Evolutionary conservation across 345 rosid genomes (phyloP).

Genomic region (Gossypium thurberi): DNA sequence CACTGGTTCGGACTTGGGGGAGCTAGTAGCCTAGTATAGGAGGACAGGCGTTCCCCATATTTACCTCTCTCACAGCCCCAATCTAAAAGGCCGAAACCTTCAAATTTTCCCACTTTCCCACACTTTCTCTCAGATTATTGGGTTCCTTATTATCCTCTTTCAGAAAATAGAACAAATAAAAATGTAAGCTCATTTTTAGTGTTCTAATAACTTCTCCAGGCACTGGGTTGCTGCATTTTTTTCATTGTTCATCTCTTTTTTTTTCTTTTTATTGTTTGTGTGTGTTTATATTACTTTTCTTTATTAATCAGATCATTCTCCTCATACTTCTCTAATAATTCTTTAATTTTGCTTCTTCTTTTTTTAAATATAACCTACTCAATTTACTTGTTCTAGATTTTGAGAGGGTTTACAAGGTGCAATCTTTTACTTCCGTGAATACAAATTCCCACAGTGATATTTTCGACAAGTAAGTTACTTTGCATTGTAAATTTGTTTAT

Average conservation of each 20-base stretch:
- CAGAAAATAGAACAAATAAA: neutral
- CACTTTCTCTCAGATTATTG: neutral
- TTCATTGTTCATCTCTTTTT: neutral
- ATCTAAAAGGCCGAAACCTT: neutral
- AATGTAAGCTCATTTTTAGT: neutral
- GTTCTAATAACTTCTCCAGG: neutral
- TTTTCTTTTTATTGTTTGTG: neutral
- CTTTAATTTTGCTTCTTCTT: neutral
- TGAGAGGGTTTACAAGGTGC: neutral
- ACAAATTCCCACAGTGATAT: neutral
- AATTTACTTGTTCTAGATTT: conserved; percentile 9
- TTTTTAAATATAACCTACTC: neutral
- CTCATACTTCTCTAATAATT: neutral
- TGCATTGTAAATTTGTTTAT: neutral
- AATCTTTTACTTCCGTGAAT: neutral
- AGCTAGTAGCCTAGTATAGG: neutral
- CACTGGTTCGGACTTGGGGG: neutral
- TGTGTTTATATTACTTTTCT: neutral
- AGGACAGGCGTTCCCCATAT: neutral
- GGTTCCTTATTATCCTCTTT: neutral
- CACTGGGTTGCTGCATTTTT: conserved; percentile 1
- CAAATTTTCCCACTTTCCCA: conserved; percentile 11
- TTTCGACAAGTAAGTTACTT: conserved; percentile 3
- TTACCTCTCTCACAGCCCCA: neutral
- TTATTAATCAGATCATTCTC: neutral